These are phyloP conservation scores for Epithemia pelagica DNA, from an alignment of 108 stramenopile species.

Conservation along the genomic window DNA sequence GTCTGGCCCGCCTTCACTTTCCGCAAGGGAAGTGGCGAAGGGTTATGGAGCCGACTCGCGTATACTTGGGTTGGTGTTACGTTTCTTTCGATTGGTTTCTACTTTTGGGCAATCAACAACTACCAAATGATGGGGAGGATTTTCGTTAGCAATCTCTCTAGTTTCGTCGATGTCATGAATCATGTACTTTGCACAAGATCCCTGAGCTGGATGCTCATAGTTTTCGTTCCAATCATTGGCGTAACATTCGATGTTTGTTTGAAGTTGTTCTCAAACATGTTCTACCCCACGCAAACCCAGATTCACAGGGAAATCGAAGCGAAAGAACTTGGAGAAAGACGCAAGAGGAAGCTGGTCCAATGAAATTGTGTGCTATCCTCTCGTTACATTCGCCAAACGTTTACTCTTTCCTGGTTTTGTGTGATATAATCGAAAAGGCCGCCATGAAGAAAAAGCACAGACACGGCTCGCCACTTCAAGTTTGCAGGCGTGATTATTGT, in stretches of 20 bases:
- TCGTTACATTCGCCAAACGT: too few species aligned
- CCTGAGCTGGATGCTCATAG: conserved; percentile 56
- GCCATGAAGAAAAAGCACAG: too few species aligned
- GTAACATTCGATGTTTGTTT: conserved; percentile 63
- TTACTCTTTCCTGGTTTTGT: too few species aligned
- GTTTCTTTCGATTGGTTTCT: conserved; percentile 57
- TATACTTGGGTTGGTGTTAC: conserved; percentile 68
- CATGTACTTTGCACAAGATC: conserved; percentile 59
- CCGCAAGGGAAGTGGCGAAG: conserved; percentile 45
- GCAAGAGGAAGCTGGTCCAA: too few species aligned
- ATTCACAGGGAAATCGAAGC: conserved; percentile 74
- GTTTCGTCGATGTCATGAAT: conserved; percentile 41
- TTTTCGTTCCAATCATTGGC: conserved; percentile 52
- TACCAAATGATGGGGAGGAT: conserved; percentile 22
- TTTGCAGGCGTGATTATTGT: too few species aligned
- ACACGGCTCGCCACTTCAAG: too few species aligned
- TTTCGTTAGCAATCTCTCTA: conserved; percentile 1
- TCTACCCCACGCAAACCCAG: conserved; percentile 80
- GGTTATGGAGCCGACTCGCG: conserved; percentile 51
- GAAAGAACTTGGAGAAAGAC: conserved; percentile 8
- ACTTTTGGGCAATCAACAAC: conserved; percentile 49
- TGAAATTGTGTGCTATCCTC: too few species aligned
- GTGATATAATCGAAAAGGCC: too few species aligned
- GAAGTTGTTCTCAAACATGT: conserved; percentile 75
- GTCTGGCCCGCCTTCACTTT: conserved; percentile 62